Conservation (phyloP, 495 filamentous ascomycete species). For the Penicillium diatomitis region DNA sequence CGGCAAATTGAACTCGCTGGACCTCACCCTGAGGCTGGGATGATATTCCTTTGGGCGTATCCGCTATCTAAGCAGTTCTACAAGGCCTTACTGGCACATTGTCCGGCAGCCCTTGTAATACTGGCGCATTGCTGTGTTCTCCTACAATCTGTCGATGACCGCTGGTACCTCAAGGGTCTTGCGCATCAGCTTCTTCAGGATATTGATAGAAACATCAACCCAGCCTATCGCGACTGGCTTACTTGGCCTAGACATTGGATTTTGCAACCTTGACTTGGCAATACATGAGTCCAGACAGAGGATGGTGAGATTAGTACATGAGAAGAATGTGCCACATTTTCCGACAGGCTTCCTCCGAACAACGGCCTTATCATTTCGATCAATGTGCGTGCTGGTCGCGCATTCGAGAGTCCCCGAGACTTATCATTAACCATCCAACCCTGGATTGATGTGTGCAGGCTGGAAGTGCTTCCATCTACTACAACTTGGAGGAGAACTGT, state of each 20-base stretch:
- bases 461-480: background rate
- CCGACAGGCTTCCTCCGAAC: too few species aligned
- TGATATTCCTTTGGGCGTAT: conserved; percentile 28
- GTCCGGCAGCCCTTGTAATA: conserved; percentile 40
- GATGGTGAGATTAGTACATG: background rate
- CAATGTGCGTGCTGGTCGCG: too few species aligned
- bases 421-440: too few species aligned
- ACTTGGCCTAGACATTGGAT: conserved; percentile 16
- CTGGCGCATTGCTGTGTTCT: conserved; percentile 34
- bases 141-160: conserved; percentile 26
- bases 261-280: background rate
- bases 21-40: conserved; percentile 10
- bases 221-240: conserved; percentile 14
- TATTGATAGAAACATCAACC: conserved; percentile 12
- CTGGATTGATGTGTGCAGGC: too few species aligned
- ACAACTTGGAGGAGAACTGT: conserved; percentile 5
- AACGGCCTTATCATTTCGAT: too few species aligned
- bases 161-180: conserved; percentile 33
- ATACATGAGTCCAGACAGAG: background rate
- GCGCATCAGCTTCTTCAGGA: conserved; percentile 14
- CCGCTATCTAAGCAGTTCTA: conserved; percentile 37
- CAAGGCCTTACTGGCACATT: conserved; percentile 28
- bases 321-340: too few species aligned
- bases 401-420: too few species aligned
- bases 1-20: conserved; percentile 16